A percentile compares a stretch with the other conserved stretches of the same genome.
Evolutionary conservation across 805 yeast species (phyloP).

Genomic region (Cyberlindnera americana): DNA sequence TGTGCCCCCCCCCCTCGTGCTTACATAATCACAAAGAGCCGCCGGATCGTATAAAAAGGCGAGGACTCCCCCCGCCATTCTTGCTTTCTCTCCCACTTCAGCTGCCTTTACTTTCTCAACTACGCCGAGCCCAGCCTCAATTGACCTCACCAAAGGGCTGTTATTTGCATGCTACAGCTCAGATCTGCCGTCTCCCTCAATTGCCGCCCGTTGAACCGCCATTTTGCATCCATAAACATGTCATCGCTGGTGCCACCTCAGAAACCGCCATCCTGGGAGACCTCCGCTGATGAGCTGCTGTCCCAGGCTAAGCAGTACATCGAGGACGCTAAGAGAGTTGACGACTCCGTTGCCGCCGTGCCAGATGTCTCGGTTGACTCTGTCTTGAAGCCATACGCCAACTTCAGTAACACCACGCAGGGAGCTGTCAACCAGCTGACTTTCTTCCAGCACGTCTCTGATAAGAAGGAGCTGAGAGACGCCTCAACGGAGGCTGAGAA

Average conservation of each 20-base stretch:
- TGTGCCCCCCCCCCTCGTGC: too few relatives aligned
- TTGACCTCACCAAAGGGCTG: too few relatives aligned
- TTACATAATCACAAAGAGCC: too few relatives aligned
- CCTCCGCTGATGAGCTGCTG: conserved; percentile 48
- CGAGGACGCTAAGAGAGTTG: conserved; percentile 38
- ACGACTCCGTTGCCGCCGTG: conserved; percentile 49
- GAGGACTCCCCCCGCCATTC: too few relatives aligned
- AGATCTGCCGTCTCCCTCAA: background rate
- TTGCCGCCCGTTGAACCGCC: background rate
- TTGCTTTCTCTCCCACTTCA: too few relatives aligned
- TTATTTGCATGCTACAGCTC: too few relatives aligned
- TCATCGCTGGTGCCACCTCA: conserved; percentile 1
- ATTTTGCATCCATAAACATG: too few relatives aligned
- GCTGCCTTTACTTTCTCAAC: too few relatives aligned
- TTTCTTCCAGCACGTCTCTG: conserved; percentile 71
- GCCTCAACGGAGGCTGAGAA: conserved; percentile 66
- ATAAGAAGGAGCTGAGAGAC: conserved; percentile 61
- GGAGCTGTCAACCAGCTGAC: conserved; percentile 49
- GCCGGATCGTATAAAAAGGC: too few relatives aligned
- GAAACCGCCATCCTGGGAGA: conserved; percentile 53
- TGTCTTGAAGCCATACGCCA: conserved; percentile 50
- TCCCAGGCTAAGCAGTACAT: conserved; percentile 43
- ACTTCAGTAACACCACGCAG: conserved; percentile 46
- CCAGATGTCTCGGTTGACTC: conserved; percentile 53
- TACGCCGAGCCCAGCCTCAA: too few relatives aligned